Evolutionary conservation across 345 rosid genomes (phyloP).

Genomic region (Populus deltoides): DNA sequence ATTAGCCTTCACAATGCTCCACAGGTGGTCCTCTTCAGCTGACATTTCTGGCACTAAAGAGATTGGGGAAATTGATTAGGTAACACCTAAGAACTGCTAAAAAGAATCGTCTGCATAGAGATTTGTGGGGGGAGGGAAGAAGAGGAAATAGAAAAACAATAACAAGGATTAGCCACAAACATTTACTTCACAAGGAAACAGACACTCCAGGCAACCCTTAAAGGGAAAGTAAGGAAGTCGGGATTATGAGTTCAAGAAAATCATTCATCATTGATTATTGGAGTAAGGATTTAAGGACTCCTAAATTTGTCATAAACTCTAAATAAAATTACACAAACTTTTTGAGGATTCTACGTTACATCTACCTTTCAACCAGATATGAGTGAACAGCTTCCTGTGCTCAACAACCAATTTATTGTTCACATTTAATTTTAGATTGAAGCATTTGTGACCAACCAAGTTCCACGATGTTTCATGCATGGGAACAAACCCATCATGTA

Average conservation of each 20-base stretch:
- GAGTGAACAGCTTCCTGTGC: background rate
- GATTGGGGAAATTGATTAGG: background rate
- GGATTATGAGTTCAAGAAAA: background rate
- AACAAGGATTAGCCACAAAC: background rate
- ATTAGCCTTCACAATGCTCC: constrained; percentile 79
- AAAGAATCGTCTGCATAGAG: background rate
- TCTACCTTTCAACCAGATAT: background rate
- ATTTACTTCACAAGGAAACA: background rate
- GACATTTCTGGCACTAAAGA: constrained; percentile 49
- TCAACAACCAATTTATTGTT: background rate
- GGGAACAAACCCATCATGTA: background rate
- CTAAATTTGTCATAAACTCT: background rate
- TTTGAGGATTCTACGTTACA: background rate
- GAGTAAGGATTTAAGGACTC: background rate
- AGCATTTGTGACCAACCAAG: background rate
- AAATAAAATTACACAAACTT: background rate
- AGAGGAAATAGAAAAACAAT: background rate
- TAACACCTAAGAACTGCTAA: background rate
- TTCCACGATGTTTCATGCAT: background rate
- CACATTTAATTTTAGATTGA: background rate
- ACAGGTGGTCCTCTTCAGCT: constrained; percentile 82
- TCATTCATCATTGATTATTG: background rate
- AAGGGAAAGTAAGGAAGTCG: background rate
- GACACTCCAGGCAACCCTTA: background rate
- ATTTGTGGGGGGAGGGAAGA: too few species aligned